These are phyloP conservation scores for Tetrastigma voinierianum DNA, from an alignment of 164 flowering plant genomes.

Conservation along the genomic window DNA sequence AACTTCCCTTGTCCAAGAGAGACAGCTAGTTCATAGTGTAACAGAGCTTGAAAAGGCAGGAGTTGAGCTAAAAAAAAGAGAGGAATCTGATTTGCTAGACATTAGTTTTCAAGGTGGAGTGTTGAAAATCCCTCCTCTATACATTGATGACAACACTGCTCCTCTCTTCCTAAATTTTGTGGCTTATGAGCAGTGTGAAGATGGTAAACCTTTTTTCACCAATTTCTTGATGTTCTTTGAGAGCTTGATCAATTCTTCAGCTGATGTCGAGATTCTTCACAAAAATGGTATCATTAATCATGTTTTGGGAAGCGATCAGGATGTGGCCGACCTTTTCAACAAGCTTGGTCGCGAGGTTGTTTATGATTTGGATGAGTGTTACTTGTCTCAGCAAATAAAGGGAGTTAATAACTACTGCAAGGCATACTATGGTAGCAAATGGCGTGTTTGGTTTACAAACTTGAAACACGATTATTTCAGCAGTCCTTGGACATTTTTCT, in stretches of 20 bases:
- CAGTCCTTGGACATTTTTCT: slow-evolving; percentile 27
- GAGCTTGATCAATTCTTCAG: slow-evolving; percentile 19
- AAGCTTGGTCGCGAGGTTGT: slow-evolving; percentile 22
- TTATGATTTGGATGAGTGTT: slow-evolving; percentile 12
- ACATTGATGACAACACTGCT: slow-evolving; percentile 24
- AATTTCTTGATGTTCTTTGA: slow-evolving; percentile 27
- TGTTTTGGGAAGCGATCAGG: slow-evolving; percentile 25
- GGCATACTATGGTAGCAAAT: slow-evolving; percentile 4
- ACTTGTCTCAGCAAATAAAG: slow-evolving; percentile 15
- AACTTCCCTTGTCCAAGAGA: slow-evolving; percentile 12
- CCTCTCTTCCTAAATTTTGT: slow-evolving; percentile 30
- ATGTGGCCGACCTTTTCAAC: slow-evolving; percentile 28
- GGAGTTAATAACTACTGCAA: slow-evolving; percentile 9
- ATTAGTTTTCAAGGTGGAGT: slow-evolving; percentile 17
- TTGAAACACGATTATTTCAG: slow-evolving; percentile 26
- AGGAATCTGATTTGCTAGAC: slow-evolving; percentile 19
- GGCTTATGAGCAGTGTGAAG: slow-evolving; percentile 32
- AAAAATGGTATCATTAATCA: slow-evolving; percentile 23
- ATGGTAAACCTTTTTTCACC: slow-evolving; percentile 21
- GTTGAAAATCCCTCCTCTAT: slow-evolving; percentile 28
- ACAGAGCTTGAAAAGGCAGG: slow-evolving; percentile 31
- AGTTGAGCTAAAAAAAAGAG: slow-evolving; percentile 8
- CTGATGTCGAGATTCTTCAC: slow-evolving; percentile 32
- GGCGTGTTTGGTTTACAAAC: slow-evolving; percentile 17
- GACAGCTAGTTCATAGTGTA: slow-evolving; percentile 14